Evolutionary conservation across 1,284 basidiomycete genomes (phyloP).

Genomic region (Irpex sp.): DNA sequence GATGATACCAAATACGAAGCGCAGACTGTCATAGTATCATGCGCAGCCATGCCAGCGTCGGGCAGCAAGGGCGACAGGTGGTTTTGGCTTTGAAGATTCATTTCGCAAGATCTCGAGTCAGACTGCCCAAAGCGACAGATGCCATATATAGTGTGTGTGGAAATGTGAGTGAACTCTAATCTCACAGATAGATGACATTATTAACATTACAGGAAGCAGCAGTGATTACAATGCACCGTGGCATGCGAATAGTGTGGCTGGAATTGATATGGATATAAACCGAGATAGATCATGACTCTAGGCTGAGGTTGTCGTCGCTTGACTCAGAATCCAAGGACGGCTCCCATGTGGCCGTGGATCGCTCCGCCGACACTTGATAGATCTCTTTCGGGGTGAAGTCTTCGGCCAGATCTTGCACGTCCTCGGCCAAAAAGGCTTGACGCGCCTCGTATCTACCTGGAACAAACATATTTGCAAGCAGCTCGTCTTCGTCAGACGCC

Average conservation of each 20-base stretch:
- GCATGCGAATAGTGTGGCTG: background rate
- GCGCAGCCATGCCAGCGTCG: background rate
- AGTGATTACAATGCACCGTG: background rate
- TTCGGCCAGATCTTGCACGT: constrained; percentile 16
- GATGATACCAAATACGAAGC: background rate
- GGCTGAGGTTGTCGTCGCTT: constrained; percentile 10
- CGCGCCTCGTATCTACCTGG: constrained; percentile 36
- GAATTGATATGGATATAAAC: background rate
- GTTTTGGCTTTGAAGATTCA: background rate
- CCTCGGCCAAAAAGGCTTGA: constrained; percentile 29
- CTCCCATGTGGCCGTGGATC: constrained; percentile 40
- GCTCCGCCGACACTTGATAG: constrained; percentile 44
- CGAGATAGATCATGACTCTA: background rate
- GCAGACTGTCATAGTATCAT: background rate
- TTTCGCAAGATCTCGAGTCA: background rate
- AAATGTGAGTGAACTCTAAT: background rate
- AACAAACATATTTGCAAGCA: constrained; percentile 25
- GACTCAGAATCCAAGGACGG: constrained; percentile 20
- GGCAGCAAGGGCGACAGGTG: background rate
- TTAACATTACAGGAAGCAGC: background rate
- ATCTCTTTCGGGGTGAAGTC: constrained; percentile 20
- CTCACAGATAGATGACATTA: background rate
- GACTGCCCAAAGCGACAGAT: background rate
- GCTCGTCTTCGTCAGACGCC: constrained; percentile 21
- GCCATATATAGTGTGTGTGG: background rate